phyloP scores from a whole-genome alignment of 2,329 filamentous ascomycete species.

The Cladosporium austrohemisphaericum region DNA sequence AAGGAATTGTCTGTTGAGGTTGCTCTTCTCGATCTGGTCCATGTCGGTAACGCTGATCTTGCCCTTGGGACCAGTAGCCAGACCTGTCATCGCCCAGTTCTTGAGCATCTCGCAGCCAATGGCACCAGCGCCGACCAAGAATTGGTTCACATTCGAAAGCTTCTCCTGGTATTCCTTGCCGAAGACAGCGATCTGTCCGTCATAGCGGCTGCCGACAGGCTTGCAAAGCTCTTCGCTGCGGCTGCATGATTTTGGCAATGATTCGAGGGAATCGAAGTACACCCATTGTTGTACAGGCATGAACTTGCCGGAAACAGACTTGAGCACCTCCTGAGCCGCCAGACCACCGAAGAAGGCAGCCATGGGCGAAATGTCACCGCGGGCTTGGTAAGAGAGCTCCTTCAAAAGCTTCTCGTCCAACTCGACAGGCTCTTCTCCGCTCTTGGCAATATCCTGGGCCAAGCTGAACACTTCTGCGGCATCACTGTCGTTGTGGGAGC shows the following conservation, averaged over 20 bases:
- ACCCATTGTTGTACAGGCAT: conserved; percentile 92
- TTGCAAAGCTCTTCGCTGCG: conserved; percentile 86
- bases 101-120: conserved; percentile 99
- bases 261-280: conserved; percentile 98
- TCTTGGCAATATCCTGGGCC: conserved; percentile 67
- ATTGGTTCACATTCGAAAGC: conserved; percentile 83
- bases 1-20: conserved; percentile 93
- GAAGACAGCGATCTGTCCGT: conserved; percentile 96
- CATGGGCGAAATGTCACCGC: conserved; percentile 85
- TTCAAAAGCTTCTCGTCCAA: conserved; percentile 88
- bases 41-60: conserved; percentile 94
- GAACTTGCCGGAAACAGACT: conserved; percentile 97
- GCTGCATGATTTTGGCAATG: conserved; percentile 69
- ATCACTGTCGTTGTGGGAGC: conserved; percentile 80
- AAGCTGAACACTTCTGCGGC: conserved; percentile 72
- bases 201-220: conserved; percentile 80
- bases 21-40: conserved; percentile 98
- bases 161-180: conserved; percentile 92
- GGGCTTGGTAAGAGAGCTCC: conserved; percentile 91
- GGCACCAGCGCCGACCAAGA: conserved; percentile 91
- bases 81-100: conserved; percentile 99
- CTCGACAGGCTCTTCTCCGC: conserved; percentile 68
- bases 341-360: conserved; percentile 94
- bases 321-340: conserved; percentile 89
- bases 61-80: conserved; percentile 82